These are phyloP conservation scores for Coprinopsis cinerea DNA, from an alignment of 768 basidiomycete species.

Conservation along the genomic window DNA sequence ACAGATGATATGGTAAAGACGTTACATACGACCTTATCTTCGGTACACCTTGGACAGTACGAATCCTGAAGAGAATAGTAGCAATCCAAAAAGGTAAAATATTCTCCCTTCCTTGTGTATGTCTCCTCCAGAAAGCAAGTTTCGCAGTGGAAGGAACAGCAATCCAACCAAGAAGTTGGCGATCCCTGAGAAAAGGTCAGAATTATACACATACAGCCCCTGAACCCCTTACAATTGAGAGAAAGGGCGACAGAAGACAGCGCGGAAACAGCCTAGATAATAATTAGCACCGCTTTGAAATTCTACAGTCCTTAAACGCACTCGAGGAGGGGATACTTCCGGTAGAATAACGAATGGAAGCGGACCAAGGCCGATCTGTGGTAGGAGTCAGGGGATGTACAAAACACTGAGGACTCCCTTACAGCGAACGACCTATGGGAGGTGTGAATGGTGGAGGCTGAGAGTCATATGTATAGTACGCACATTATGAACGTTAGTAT, in stretches of 20 bases:
- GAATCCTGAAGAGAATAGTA: conserved; percentile 40
- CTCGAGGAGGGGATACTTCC: conserved; percentile 79
- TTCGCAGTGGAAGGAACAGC: conserved; percentile 78
- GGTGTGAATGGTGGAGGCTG: neutral
- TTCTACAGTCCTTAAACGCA: conserved; percentile 27
- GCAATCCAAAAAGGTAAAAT: conserved; percentile 75
- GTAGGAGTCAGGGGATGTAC: too few relatives aligned
- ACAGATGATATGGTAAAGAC: too few relatives aligned
- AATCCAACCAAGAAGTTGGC: conserved; percentile 83
- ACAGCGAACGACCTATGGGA: conserved; percentile 69
- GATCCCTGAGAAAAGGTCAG: conserved; percentile 49
- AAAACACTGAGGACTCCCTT: too few relatives aligned
- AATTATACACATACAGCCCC: neutral
- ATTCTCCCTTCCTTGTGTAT: conserved; percentile 72
- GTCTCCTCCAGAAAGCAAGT: conserved; percentile 59
- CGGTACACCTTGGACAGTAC: conserved; percentile 34
- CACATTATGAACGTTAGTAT: conserved; percentile 81
- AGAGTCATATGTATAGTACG: conserved; percentile 18
- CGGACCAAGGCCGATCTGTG: conserved; percentile 89
- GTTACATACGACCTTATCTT: conserved; percentile 18
- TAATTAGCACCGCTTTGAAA: conserved; percentile 3
- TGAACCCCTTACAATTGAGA: conserved; percentile 50
- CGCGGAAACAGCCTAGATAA: conserved; percentile 65
- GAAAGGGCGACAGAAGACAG: conserved; percentile 72
- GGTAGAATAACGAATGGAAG: conserved; percentile 90